Percentiles rank a stretch among this genome's conserved stretches.
These are phyloP conservation scores for Brassica cretica DNA, from an alignment of 345 rosid genomes.

Conservation along the genomic window DNA sequence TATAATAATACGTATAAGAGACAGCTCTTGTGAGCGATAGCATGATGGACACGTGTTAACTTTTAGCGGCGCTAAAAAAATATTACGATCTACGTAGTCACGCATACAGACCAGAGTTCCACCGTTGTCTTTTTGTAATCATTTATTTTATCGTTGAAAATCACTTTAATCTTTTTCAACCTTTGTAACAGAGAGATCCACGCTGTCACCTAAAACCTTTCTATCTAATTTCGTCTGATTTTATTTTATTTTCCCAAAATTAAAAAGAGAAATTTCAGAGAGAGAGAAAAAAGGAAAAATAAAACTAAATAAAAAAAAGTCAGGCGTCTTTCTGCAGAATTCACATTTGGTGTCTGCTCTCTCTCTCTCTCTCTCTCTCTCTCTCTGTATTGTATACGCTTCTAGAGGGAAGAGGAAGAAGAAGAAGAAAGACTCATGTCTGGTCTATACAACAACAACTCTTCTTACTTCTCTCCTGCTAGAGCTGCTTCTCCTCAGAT, in stretches of 20 bases:
- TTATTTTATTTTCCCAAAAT: neutral
- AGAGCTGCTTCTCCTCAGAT: slow-evolving; percentile 98
- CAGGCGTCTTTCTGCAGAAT: slow-evolving; percentile 41
- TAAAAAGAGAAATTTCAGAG: neutral
- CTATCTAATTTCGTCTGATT: neutral
- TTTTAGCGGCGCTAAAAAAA: slow-evolving; percentile 17
- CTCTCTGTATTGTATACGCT: slow-evolving; percentile 20
- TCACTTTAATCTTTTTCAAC: slow-evolving; percentile 28
- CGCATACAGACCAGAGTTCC: slow-evolving; percentile 29
- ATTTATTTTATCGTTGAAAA: slow-evolving; percentile 9
- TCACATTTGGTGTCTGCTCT: slow-evolving; percentile 41
- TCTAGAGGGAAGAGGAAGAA: slow-evolving; percentile 1
- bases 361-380: neutral
- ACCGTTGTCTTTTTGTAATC: neutral
- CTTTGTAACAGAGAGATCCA: slow-evolving; percentile 33
- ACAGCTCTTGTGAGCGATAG: slow-evolving; percentile 34
- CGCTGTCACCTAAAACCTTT: slow-evolving; percentile 21
- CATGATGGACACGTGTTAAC: slow-evolving; percentile 40
- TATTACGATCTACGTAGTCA: slow-evolving; percentile 38
- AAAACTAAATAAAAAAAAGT: slow-evolving; percentile 24
- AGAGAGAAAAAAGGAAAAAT: neutral
- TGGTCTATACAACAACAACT: slow-evolving; percentile 78
- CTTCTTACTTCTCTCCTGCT: slow-evolving; percentile 91
- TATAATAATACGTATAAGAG: slow-evolving; percentile 2
- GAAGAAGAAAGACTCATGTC: slow-evolving; percentile 54